Evolutionary conservation across 2,329 filamentous ascomycete species (phyloP), one percentile per base, ranked within the genome.

Genomic region (Zarea fungicola): DNA sequence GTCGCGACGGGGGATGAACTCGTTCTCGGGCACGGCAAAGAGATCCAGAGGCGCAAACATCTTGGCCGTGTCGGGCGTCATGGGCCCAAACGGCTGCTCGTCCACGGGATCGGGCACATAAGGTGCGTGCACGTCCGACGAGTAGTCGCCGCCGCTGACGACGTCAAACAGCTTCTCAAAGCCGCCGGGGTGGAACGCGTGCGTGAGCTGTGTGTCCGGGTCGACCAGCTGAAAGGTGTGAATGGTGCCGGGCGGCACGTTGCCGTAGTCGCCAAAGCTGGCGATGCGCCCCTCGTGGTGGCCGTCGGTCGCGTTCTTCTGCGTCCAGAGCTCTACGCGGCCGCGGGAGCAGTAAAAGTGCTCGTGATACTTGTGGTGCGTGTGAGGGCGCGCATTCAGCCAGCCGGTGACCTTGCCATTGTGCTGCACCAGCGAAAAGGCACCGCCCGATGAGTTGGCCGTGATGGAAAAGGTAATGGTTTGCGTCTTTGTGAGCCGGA

Each of bases 141-240:
- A 25, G 14, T 43, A 56, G 6, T 49, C 45, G 10, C 56, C 56
- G 1, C 28, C 11, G 23, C 52, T 55, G 23, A 46, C 53, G 16
- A 37, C 49, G 3, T 58, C 52, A 35, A 56, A 58, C 3, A 58
- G 46, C 37, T 52, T 31, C 21, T 58, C 56, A 21, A 58, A 58
- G 22, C 57, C 57, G 18, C 42, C 57, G 1, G 57, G 57, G 46
- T 58, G 55, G 35, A 54, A 59, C 25, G 54, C 49, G 44, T 59
- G 57, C 10, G 55, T 51, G 2, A 59, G 53, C 47, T 56, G 53
- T 11, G 54, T 46, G 25, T 59, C 57, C 3, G 56, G 56, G 26
- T 55, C 56, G 14, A 48, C 43, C 19, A 56, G 53, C 48, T 59
- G 57, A 37, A 59, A 59, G 2, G 56, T 59, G 45, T 59, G 57